phyloP scores from a whole-genome alignment of 805 yeast species.

The Teunomyces funiuensis region DNA sequence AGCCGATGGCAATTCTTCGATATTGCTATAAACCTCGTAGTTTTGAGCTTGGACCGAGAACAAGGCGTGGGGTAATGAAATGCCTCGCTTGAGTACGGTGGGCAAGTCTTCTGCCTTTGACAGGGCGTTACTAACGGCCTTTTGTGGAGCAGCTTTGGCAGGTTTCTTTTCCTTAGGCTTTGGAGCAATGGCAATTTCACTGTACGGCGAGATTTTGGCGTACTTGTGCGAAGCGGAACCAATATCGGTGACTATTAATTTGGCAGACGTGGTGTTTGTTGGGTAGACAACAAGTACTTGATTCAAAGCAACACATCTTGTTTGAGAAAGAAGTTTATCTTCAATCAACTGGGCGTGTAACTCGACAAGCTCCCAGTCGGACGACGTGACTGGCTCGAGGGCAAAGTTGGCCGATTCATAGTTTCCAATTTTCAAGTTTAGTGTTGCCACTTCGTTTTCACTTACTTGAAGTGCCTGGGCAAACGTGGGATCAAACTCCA shows the following conservation, averaged over 20 bases:
- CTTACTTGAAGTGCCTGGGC: constrained; percentile 51
- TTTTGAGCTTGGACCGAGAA: constrained; percentile 22
- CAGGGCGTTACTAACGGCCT: constrained; percentile 57
- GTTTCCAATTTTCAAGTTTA: constrained; percentile 48
- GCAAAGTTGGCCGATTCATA: constrained; percentile 61
- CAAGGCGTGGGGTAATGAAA: constrained; percentile 53
- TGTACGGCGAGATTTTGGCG: constrained; percentile 57
- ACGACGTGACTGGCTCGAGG: constrained; percentile 71
- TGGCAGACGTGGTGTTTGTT: constrained; percentile 57
- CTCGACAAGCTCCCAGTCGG: constrained; percentile 92
- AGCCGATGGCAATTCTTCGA: constrained; percentile 26
- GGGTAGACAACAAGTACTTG: constrained; percentile 72
- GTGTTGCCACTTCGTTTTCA: constrained; percentile 38
- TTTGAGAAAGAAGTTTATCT: constrained; percentile 70
- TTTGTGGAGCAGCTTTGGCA: constrained; percentile 22
- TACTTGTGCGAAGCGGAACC: constrained; percentile 44
- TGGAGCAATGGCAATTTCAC: constrained; percentile 81
- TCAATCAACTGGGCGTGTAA: constrained; percentile 77
- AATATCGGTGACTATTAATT: constrained; percentile 48
- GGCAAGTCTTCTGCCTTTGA: constrained; percentile 17
- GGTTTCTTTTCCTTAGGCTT: constrained; percentile 28
- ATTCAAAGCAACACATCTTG: constrained; percentile 64
- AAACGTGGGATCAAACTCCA: constrained; percentile 70
- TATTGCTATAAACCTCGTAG: constrained; percentile 48
- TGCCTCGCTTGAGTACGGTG: constrained; percentile 50